phyloP scores from a whole-genome alignment of 2,329 filamentous ascomycete genomes.

The Penicillium italicum region DNA sequence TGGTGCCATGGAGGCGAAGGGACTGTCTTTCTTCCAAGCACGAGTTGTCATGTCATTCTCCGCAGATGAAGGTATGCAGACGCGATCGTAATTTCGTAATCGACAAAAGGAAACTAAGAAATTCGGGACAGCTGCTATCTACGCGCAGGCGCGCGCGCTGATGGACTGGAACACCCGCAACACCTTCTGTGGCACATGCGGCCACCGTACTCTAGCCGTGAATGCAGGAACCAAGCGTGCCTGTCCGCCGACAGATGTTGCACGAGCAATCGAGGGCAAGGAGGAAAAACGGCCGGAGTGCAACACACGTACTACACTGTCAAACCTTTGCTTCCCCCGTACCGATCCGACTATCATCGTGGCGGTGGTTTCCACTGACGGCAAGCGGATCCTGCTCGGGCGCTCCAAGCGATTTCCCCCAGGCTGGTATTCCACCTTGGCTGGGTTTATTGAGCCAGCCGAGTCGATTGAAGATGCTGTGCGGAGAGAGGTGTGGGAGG shows the following conservation, averaged over 20 bases:
- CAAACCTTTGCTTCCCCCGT: conserved; percentile 86
- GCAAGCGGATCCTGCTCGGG: conserved; percentile 74
- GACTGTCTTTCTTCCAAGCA: conserved; percentile 64
- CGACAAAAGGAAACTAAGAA: neutral
- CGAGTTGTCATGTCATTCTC: conserved; percentile 60
- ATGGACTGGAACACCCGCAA: conserved; percentile 94
- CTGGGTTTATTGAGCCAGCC: conserved; percentile 79
- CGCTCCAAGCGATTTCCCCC: conserved; percentile 79
- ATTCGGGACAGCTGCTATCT: conserved; percentile 67
- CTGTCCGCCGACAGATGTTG: conserved; percentile 45
- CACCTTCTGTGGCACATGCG: conserved; percentile 87
- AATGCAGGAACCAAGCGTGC: conserved; percentile 46
- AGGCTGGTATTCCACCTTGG: conserved; percentile 83
- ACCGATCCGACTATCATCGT: conserved; percentile 96
- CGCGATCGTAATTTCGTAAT: neutral
- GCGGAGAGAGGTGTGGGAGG: conserved; percentile 80
- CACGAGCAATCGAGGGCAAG: conserved; percentile 28
- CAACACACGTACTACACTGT: conserved; percentile 76
- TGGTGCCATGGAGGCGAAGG: conserved; percentile 56
- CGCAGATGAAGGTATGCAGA: conserved; percentile 56
- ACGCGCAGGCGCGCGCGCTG: conserved; percentile 80
- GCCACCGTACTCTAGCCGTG: conserved; percentile 65
- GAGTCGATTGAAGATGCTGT: conserved; percentile 84
- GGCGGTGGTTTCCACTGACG: conserved; percentile 79
- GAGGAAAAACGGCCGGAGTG: conserved; percentile 60